Base-by-base conservation (phyloP, 163 green algal species). In the Prototheca cutis region DNA sequence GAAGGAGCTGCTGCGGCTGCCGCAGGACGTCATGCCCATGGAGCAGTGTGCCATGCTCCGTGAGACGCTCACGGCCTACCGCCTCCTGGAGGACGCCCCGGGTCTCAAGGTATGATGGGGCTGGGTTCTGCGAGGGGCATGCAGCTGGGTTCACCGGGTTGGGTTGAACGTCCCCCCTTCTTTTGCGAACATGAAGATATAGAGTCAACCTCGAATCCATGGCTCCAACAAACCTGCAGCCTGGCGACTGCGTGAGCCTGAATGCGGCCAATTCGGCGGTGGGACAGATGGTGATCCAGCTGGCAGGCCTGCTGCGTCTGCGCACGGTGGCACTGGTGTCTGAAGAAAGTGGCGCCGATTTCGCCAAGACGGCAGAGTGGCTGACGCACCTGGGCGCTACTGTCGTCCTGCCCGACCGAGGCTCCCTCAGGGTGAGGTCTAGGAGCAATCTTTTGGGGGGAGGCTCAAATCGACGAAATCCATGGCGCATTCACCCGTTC, bases 241-340 rank as follows among this genome's bases (percentile, higher is more conserved):
- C 86, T 1, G 86, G 86, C n/a, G 85, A 93, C 61, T 80, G 72
- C 15, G 70, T 95, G 13, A 80, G 89, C 39, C 73, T 95, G 18
- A 95, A 95, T 73, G 86, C 71, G 30, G 84, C 83, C 61, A 92
- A 76, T 65, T 76, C 63, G 57, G 87, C 76, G 7, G 75, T 93
- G 34, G 85, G 83, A 4, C 80, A 87, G 66, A 48, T 73, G 24
- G 40, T 91, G 55, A 40, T 84, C 55, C 75, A 90, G 58, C 73
- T 95, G 31, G 83, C 72, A 62, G 28, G 42, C 18, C 62, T 93
- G 48, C 73, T 95, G 54, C 68, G 75, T 25, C 76, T 93, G 53
- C 69, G 84, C 10, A 70, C 61, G 4, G 71, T 88, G 21, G 81
- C 81, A 3, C 71, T 90, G 6, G 58, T 83, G 10, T 40, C 47